Evolutionary conservation across 2,329 filamentous ascomycete species (phyloP).

Genomic region (Trichoderma arundinaceum): DNA sequence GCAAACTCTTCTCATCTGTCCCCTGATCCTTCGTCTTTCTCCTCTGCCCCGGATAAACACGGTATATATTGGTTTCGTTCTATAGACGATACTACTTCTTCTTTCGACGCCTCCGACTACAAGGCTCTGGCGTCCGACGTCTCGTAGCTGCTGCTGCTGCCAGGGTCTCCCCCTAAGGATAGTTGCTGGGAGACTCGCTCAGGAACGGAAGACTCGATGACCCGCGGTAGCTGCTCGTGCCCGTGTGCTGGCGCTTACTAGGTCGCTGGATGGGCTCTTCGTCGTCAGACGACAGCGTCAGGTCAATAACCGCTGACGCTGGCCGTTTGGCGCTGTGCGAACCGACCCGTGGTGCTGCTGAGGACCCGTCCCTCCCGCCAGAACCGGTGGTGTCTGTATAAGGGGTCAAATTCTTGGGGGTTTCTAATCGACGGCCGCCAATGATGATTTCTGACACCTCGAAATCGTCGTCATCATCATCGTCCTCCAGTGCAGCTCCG

Average conservation of each 20-base stretch:
- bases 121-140: not conserved
- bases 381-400: slow-evolving; percentile 49
- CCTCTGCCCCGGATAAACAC: not conserved
- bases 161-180: slow-evolving; percentile 15
- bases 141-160: not conserved
- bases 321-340: slow-evolving; percentile 55
- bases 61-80: not conserved
- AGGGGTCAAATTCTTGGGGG: slow-evolving; percentile 46
- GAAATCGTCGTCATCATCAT: slow-evolving; percentile 52
- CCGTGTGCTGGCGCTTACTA: slow-evolving; percentile 53
- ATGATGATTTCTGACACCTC: slow-evolving; percentile 54
- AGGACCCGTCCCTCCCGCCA: slow-evolving; percentile 44
- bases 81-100: not conserved
- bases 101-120: not conserved
- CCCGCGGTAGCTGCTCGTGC: slow-evolving; percentile 38
- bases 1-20: not conserved
- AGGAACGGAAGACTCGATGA: slow-evolving; percentile 24
- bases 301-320: slow-evolving; percentile 61
- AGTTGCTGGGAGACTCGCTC: slow-evolving; percentile 29
- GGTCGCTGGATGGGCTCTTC: slow-evolving; percentile 55
- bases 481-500: slow-evolving; percentile 39
- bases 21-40: not conserved
- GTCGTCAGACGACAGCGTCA: slow-evolving; percentile 63
- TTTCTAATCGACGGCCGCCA: slow-evolving; percentile 44
- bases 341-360: slow-evolving; percentile 44